These are phyloP conservation scores for Pseudonectria foliicola DNA, from an alignment of 2,329 filamentous ascomycete genomes.

Conservation along the genomic window DNA sequence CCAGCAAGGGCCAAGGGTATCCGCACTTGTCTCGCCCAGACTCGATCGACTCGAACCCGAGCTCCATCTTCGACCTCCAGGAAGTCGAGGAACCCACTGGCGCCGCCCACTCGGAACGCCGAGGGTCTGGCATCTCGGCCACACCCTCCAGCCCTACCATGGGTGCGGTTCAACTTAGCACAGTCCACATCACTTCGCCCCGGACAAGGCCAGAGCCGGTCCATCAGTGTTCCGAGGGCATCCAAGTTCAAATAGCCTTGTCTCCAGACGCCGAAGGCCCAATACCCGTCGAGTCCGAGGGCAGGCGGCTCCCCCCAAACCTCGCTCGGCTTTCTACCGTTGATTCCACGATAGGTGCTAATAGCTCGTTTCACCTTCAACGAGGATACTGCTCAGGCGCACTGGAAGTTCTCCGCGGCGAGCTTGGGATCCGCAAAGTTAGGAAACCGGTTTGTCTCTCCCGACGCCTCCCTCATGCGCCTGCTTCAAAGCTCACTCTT, in stretches of 20 bases:
- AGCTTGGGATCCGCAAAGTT: constrained; percentile 42
- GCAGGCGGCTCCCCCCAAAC: constrained; percentile 3
- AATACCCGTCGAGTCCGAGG: constrained; percentile 19
- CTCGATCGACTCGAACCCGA: constrained; percentile 17
- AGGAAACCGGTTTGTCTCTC: constrained; percentile 37
- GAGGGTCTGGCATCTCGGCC: constrained; percentile 13
- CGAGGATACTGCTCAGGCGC: constrained; percentile 52
- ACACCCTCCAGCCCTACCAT: constrained; percentile 19
- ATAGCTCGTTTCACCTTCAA: constrained; percentile 44
- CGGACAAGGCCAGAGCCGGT: background rate
- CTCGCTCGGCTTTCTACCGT: constrained; percentile 14
- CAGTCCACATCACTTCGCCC: constrained; percentile 8
- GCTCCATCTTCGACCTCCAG: constrained; percentile 18
- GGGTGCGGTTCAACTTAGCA: constrained; percentile 15
- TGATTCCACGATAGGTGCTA: constrained; percentile 35
- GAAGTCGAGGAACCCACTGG: constrained; percentile 13
- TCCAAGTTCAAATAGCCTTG: constrained; percentile 4
- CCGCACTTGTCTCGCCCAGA: constrained; percentile 16
- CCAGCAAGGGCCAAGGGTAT: background rate
- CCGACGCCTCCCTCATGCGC: background rate
- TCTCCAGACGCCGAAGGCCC: constrained; percentile 17
- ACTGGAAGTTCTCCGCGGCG: constrained; percentile 41
- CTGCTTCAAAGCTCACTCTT: constrained; percentile 1
- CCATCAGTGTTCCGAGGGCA: too few species aligned
- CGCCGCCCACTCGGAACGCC: constrained; percentile 14